These are phyloP conservation scores for Bacidia gigantensis DNA, from an alignment of 495 filamentous ascomycete genomes.

Conservation along the genomic window DNA sequence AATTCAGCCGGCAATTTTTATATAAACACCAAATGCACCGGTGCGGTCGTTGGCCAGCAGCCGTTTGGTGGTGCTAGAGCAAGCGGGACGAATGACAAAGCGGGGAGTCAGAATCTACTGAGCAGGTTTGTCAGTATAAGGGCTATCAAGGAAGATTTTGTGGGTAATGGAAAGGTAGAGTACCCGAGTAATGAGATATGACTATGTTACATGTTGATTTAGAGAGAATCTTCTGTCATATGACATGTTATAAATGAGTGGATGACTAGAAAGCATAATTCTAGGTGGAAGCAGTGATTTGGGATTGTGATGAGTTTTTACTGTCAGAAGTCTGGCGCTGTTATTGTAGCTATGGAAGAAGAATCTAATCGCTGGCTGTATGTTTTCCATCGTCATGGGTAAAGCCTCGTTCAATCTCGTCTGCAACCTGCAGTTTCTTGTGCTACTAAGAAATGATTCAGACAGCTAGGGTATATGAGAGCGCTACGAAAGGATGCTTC, in stretches of 20 bases:
- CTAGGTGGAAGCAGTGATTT: background rate
- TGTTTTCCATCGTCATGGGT: no score
- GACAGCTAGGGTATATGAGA: no score
- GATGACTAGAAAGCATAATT: background rate
- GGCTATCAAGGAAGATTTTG: slow-evolving; percentile 86
- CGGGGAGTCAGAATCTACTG: slow-evolving; percentile 62
- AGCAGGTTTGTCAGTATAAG: slow-evolving; percentile 69
- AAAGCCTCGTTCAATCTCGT: no score
- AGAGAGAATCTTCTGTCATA: background rate
- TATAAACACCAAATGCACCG: slow-evolving; percentile 86
- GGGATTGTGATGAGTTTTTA: no score
- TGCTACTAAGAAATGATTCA: no score
- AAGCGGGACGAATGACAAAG: slow-evolving; percentile 87
- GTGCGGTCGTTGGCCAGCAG: slow-evolving; percentile 85
- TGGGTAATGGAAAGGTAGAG: slow-evolving; percentile 47
- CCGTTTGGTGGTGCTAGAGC: slow-evolving; percentile 78
- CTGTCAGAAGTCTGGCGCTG: no score
- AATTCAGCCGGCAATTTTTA: slow-evolving; percentile 81
- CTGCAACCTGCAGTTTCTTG: no score
- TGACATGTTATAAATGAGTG: background rate
- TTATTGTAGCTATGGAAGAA: no score
- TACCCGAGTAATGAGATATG: slow-evolving; percentile 63
- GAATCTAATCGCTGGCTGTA: no score
- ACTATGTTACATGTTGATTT: background rate
- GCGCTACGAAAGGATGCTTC: no score